Base-by-base conservation (phyloP, 805 yeast species). In the Pachysolen tannophilus region DNA sequence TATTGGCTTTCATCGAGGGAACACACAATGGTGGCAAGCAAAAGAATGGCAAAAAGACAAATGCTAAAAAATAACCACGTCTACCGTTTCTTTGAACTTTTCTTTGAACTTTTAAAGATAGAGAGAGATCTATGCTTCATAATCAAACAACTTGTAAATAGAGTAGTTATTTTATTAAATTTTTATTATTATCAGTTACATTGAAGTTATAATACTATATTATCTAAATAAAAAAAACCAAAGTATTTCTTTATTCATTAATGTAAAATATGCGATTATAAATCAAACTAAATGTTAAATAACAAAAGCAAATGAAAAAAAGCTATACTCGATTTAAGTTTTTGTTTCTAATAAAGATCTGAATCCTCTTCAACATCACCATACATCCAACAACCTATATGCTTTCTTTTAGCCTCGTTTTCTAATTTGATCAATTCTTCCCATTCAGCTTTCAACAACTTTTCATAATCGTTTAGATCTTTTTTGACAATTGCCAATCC, bases 301-400 rank as follows among this genome's bases (percentile, higher is more conserved):
- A 27, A 14, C 17, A 10, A 7, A 15, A 27, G n/a, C 6, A 8
- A 5, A 14, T 5, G 6, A 6, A 27, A n/a, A n/a, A n/a, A n/a
- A n/a, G n/a, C n/a, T n/a, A n/a, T n/a, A n/a, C n/a, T n/a, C n/a
- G n/a, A n/a, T n/a, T n/a, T n/a, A n/a, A n/a, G n/a, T n/a, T n/a
- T n/a, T n/a, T n/a, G n/a, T n/a, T n/a, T n/a, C n/a, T n/a, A n/a
- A n/a, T n/a, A n/a, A n/a, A n/a, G n/a, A n/a, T n/a, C n/a, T n/a
- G n/a, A n/a, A n/a, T n/a, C n/a, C n/a, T 65, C 75, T 26, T 78
- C 69, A 25, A 82, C 70, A 50, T 81, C 86, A 33, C 88, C 88
- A 45, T 72, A 76, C 55, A 77, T 75, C 88, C 88, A 81, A 50
- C 83, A 78, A 4, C 87, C 87, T 15, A 57, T 48, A 41, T 74